These are phyloP conservation scores for Cladorrhinum sp. DNA, from an alignment of 2,329 filamentous ascomycete genomes.

Conservation along the genomic window DNA sequence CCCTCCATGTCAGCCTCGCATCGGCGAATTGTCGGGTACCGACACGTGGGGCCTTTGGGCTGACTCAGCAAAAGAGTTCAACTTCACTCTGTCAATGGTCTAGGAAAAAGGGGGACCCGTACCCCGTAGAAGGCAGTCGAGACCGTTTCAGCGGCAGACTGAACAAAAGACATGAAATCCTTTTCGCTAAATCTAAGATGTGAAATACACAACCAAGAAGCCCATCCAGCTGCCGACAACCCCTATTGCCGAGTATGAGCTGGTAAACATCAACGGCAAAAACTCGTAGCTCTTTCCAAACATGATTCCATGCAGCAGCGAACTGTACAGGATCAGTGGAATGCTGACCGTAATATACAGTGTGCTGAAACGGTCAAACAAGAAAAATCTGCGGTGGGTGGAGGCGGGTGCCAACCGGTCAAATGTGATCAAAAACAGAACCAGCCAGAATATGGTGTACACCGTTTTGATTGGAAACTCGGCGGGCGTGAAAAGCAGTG, in stretches of 20 bases:
- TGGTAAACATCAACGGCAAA: slow-evolving; percentile 93
- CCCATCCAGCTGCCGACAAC: slow-evolving; percentile 94
- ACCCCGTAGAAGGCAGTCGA: not conserved
- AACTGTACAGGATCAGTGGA: slow-evolving; percentile 85
- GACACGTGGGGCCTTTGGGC: slow-evolving; percentile 7
- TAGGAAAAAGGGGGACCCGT: not conserved
- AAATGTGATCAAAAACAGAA: slow-evolving; percentile 81
- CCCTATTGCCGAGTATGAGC: slow-evolving; percentile 90
- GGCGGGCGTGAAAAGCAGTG: slow-evolving; percentile 83
- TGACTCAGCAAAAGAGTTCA: slow-evolving; percentile 8
- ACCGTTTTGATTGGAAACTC: slow-evolving; percentile 93
- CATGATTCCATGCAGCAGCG: slow-evolving; percentile 74
- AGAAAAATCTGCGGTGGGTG: slow-evolving; percentile 73
- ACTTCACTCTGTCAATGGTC: slow-evolving; percentile 4
- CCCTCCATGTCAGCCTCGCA: slow-evolving; percentile 11
- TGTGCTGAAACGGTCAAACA: slow-evolving; percentile 86
- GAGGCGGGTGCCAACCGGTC: slow-evolving; percentile 85
- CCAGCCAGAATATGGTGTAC: slow-evolving; percentile 90
- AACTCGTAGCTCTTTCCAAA: slow-evolving; percentile 86
- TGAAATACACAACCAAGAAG: slow-evolving; percentile 89
- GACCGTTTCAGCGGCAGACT: not conserved
- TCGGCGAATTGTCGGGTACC: slow-evolving; percentile 18
- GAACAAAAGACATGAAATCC: not conserved
- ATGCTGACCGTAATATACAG: slow-evolving; percentile 88
- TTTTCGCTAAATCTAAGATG: slow-evolving; percentile 39